Percentiles rank a stretch among this genome's conserved stretches.
Evolutionary conservation across 1,139 yeast genomes (phyloP).

Genomic region (Suhomyces terraborum): DNA sequence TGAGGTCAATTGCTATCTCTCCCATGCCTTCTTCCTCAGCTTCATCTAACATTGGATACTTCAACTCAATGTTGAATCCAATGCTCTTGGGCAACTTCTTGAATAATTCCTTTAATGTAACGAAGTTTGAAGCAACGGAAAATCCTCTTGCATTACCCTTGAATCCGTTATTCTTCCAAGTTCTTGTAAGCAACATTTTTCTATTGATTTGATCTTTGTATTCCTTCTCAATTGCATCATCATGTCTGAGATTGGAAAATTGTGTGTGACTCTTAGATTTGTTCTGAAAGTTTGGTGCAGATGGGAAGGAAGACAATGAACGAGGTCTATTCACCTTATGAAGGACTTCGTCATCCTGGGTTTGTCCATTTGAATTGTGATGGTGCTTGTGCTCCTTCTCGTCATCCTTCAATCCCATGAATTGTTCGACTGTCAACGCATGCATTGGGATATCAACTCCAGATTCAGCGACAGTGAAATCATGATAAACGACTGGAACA

Average conservation of each 20-base stretch:
- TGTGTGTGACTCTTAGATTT: constrained; percentile 15
- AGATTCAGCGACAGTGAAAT: constrained; percentile 90
- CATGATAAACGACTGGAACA: constrained; percentile 93
- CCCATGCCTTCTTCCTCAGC: constrained; percentile 90
- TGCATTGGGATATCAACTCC: constrained; percentile 98
- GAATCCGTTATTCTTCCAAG: constrained; percentile 83
- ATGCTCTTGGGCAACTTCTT: constrained; percentile 77
- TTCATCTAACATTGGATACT: constrained; percentile 94
- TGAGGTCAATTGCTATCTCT: constrained; percentile 78
- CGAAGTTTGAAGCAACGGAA: constrained; percentile 89
- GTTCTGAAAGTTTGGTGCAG: constrained; percentile 30
- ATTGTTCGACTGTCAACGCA: constrained; percentile 85
- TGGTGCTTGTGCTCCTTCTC: constrained; percentile 12
- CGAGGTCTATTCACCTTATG: constrained; percentile 41
- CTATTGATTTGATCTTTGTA: constrained; percentile 48
- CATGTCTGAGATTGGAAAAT: constrained; percentile 13
- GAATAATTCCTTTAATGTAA: constrained; percentile 83
- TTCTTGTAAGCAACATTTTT: constrained; percentile 83
- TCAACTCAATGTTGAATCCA: constrained; percentile 93
- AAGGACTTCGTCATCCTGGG: constrained; percentile 44
- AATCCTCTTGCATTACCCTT: constrained; percentile 91
- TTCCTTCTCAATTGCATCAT: constrained; percentile 41
- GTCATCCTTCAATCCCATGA: constrained; percentile 60
- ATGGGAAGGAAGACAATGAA: constrained; percentile 42
- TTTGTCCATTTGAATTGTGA: constrained; percentile 18